phyloP scores from a whole-genome alignment of 139 green algal species.

The Chlorella sorokiniana region DNA sequence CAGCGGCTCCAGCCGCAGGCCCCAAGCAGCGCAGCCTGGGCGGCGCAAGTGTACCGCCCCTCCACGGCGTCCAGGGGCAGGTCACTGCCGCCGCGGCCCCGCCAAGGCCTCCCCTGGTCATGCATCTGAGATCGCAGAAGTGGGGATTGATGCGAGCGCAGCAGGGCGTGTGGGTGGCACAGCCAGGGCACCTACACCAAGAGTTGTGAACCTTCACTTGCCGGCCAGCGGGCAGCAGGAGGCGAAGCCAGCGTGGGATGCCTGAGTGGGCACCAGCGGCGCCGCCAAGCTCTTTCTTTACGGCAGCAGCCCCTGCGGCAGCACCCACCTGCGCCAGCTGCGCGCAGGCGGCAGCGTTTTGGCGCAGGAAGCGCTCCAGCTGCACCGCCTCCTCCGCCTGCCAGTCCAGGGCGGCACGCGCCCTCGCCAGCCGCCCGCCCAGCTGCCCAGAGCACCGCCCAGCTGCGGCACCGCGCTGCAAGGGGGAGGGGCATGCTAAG shows the following conservation, averaged over 20 bases:
- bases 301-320: not conserved
- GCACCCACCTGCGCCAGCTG: constrained; percentile 34
- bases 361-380: constrained; percentile 41
- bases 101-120: too few species aligned
- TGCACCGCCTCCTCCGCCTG: constrained; percentile 13
- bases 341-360: constrained; percentile 39
- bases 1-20: constrained; percentile 36
- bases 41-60: constrained; percentile 14
- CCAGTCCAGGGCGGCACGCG: not conserved
- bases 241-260: too few species aligned
- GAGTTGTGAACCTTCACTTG: too few species aligned
- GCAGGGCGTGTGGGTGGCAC: too few species aligned
- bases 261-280: too few species aligned
- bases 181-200: too few species aligned
- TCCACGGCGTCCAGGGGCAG: not conserved
- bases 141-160: too few species aligned
- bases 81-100: not conserved
- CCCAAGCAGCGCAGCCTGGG: constrained; percentile 21
- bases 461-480: not conserved
- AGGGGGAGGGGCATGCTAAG: too few species aligned
- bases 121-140: too few species aligned
- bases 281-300: too few species aligned
- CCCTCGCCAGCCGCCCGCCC: not conserved
- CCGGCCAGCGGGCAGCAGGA: too few species aligned
- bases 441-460: not conserved